Evolutionary conservation across 805 yeast species (phyloP).

Genomic region (Ogataea ramenticola): DNA sequence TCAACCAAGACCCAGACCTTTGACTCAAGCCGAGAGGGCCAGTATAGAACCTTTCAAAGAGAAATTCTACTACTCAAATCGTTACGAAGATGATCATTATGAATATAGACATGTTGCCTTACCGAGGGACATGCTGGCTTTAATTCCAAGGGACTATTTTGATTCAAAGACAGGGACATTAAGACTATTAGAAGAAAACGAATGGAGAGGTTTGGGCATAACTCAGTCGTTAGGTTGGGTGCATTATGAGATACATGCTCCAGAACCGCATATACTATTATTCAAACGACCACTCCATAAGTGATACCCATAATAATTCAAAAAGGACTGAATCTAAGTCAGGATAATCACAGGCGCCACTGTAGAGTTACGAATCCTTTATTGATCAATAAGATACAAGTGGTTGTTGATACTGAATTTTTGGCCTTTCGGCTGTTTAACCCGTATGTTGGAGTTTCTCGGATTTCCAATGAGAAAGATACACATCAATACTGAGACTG

Average conservation of each 20-base stretch:
- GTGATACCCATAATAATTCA: not conserved
- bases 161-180: constrained; percentile 90
- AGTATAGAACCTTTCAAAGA: constrained; percentile 89
- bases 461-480: too few relatives aligned
- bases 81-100: constrained; percentile 84
- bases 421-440: too few relatives aligned
- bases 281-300: constrained; percentile 54
- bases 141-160: constrained; percentile 90
- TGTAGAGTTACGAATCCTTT: too few relatives aligned
- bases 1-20: constrained; percentile 47
- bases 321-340: too few relatives aligned
- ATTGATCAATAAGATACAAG: too few relatives aligned
- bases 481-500: too few relatives aligned
- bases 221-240: constrained; percentile 98
- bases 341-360: too few relatives aligned
- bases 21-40: constrained; percentile 77
- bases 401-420: too few relatives aligned
- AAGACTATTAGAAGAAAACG: constrained; percentile 86
- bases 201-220: constrained; percentile 97
- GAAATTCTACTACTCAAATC: constrained; percentile 86
- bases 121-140: constrained; percentile 92
- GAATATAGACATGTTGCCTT: constrained; percentile 97
- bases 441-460: too few relatives aligned
- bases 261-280: constrained; percentile 93
- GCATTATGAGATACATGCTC: constrained; percentile 96